Conservation (phyloP, 106 monocot species). For the Dactylorhiza incarnata region DNA sequence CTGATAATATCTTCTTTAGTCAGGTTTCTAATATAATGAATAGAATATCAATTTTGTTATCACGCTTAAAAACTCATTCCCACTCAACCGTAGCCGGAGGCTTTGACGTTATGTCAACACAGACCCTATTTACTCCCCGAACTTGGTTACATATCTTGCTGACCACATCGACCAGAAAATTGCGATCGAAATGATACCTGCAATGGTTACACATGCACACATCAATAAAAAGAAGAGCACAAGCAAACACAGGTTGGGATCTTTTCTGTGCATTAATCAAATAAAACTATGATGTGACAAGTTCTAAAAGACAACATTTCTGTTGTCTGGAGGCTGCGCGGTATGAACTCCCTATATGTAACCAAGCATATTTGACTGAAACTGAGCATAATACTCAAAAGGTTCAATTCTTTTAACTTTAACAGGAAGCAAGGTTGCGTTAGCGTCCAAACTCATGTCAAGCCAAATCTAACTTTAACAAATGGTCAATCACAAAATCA, state of each 20-base stretch:
- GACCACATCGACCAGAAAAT: constrained; percentile 71
- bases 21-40: background rate
- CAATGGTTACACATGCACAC: background rate
- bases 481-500: too few species aligned
- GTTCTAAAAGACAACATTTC: background rate
- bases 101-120: constrained; percentile 83
- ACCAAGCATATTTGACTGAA: constrained; percentile 27
- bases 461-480: too few species aligned
- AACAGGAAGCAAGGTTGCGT: too few species aligned
- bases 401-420: too few species aligned
- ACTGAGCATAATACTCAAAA: too few species aligned
- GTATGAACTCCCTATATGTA: too few species aligned
- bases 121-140: constrained; percentile 84
- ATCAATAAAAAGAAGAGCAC: background rate
- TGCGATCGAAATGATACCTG: constrained; percentile 93
- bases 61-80: constrained; percentile 29
- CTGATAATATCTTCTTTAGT: background rate
- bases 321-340: too few species aligned
- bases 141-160: constrained; percentile 87
- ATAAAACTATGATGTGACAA: background rate
- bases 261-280: background rate
- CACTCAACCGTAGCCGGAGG: constrained; percentile 96
- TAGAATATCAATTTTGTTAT: background rate
- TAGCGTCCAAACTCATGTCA: too few species aligned
- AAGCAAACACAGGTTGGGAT: background rate